phyloP scores from a whole-genome alignment of 2,329 filamentous ascomycete species.

The Pestalotiopsis sp. region DNA sequence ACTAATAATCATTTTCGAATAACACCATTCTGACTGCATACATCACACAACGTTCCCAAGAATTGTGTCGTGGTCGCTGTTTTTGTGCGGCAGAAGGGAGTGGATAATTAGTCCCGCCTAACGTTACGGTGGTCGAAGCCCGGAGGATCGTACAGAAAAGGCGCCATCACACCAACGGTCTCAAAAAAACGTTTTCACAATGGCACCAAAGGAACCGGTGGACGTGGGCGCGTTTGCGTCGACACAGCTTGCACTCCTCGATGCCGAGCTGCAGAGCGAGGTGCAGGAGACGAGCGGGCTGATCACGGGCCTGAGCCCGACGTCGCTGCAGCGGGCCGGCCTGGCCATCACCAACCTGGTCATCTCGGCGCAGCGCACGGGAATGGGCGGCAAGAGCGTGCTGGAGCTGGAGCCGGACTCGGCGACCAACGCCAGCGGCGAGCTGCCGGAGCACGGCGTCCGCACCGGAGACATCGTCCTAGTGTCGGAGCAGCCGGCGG shows the following conservation, averaged over 20 bases:
- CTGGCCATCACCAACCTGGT: slow-evolving; percentile 77
- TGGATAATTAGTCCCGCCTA: background rate
- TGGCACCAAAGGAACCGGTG: slow-evolving; percentile 45
- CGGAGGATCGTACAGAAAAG: background rate
- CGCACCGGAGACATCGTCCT: slow-evolving; percentile 78
- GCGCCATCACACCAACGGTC: background rate
- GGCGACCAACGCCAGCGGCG: slow-evolving; percentile 56
- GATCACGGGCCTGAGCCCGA: slow-evolving; percentile 68
- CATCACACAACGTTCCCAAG: too few relatives aligned
- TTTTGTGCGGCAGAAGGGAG: background rate
- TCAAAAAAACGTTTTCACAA: slow-evolving; percentile 17
- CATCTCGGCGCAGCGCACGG: slow-evolving; percentile 78
- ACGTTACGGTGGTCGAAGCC: background rate
- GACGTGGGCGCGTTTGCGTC: slow-evolving; percentile 71
- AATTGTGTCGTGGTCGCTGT: too few relatives aligned
- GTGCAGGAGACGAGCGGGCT: slow-evolving; percentile 70
- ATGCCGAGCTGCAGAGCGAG: slow-evolving; percentile 73
- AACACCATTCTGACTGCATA: background rate
- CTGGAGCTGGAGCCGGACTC: slow-evolving; percentile 77
- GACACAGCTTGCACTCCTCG: slow-evolving; percentile 71
- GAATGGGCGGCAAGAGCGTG: slow-evolving; percentile 87
- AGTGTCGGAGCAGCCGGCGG: slow-evolving; percentile 74
- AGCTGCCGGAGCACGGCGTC: slow-evolving; percentile 75
- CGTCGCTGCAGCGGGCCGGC: slow-evolving; percentile 74
- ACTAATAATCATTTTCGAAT: background rate